Evolutionary conservation across 352 stramenopile genomes (phyloP).

Genomic region (Phytophthora idaei): DNA sequence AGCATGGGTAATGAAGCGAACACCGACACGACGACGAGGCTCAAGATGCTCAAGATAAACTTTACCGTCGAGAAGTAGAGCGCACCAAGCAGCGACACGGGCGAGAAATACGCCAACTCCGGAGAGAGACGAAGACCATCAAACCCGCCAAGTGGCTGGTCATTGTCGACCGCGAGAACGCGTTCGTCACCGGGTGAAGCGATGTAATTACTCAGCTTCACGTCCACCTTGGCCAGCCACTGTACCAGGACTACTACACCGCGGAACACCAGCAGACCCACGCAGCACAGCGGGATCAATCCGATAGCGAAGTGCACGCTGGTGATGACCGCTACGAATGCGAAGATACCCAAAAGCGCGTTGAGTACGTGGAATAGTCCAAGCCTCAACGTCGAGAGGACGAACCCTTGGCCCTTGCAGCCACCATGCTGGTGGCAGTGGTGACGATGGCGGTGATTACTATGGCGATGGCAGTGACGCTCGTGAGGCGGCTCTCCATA

Average conservation of each 20-base stretch:
- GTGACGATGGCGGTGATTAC: conserved; percentile 21
- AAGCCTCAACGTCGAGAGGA: conserved; percentile 55
- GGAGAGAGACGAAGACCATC: conserved; percentile 52
- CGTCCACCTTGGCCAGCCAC: conserved; percentile 58
- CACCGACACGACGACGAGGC: conserved; percentile 41
- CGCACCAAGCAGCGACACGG: conserved; percentile 56
- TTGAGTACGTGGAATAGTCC: conserved; percentile 69
- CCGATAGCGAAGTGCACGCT: conserved; percentile 43
- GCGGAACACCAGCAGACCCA: conserved; percentile 68
- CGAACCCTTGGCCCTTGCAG: conserved; percentile 28
- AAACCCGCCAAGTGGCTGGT: conserved; percentile 43
- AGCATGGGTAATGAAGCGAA: conserved; percentile 37
- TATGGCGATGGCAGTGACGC: conserved; percentile 28
- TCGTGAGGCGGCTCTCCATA: conserved; percentile 21
- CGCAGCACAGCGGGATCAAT: conserved; percentile 65
- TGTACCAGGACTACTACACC: conserved; percentile 50
- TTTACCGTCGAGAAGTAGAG: conserved; percentile 77
- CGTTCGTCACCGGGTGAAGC: conserved; percentile 44
- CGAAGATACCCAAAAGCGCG: conserved; percentile 52
- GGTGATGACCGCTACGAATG: conserved; percentile 54
- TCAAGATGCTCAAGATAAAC: conserved; percentile 58
- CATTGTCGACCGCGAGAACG: conserved; percentile 48
- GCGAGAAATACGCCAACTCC: conserved; percentile 57
- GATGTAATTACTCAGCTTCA: conserved; percentile 72
- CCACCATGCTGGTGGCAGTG: conserved; percentile 9